Percentiles rank a stretch among this genome's conserved stretches.
Conservation (phyloP, 2,329 filamentous ascomycete species). For the Ophiostoma quercus region DNA sequence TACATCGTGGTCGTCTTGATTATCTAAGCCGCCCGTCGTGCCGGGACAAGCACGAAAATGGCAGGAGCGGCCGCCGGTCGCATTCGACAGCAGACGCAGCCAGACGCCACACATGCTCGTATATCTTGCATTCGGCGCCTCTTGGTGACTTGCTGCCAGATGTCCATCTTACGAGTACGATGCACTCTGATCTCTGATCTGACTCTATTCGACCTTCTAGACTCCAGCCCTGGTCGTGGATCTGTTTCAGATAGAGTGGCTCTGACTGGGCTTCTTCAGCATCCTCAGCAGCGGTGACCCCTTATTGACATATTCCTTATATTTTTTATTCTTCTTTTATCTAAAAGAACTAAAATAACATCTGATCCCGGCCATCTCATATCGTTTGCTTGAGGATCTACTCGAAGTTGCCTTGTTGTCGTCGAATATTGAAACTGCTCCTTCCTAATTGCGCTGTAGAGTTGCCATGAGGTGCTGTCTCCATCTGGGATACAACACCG, state of each 20-base stretch:
- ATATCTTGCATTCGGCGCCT: not conserved
- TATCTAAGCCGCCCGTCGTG: not conserved
- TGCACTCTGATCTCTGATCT: too few relatives aligned
- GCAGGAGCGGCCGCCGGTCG: not conserved
- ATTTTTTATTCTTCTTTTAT: too few relatives aligned
- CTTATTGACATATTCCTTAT: not conserved
- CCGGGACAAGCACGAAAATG: not conserved
- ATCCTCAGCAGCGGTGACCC: not conserved
- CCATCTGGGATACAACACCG: not conserved
- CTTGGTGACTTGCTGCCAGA: too few relatives aligned
- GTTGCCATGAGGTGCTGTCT: not conserved
- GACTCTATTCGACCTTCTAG: not conserved
- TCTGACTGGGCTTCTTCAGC: constrained; percentile 2
- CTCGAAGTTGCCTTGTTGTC: not conserved
- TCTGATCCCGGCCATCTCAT: too few relatives aligned
- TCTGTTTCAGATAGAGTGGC: constrained; percentile 23
- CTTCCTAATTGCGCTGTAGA: not conserved
- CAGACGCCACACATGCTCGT: not conserved
- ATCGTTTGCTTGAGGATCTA: not conserved
- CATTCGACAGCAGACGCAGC: not conserved
- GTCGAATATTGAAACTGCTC: not conserved
- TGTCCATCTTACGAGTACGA: too few relatives aligned
- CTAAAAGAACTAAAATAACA: too few relatives aligned
- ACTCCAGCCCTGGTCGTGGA: constrained; percentile 14
- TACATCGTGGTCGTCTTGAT: not conserved